These are phyloP conservation scores for Aureobasidium sp. DNA, from an alignment of 2,329 filamentous ascomycete genomes.

Conservation along the genomic window DNA sequence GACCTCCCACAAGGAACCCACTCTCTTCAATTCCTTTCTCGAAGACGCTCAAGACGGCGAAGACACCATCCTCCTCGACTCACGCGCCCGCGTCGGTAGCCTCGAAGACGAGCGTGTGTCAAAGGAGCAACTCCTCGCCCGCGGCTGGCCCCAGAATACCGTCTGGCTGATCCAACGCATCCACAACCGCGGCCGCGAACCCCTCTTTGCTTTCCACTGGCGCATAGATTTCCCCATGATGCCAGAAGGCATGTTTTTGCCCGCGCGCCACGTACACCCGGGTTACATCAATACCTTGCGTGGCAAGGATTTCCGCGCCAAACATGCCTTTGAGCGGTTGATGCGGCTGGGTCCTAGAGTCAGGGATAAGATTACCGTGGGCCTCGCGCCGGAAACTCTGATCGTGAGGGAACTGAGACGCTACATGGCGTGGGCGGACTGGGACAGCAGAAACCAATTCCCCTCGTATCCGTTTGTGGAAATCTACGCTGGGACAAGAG, in stretches of 20 bases:
- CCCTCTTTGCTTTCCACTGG: slow-evolving; percentile 45
- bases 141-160: slow-evolving; percentile 44
- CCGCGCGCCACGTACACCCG: neutral
- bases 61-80: neutral
- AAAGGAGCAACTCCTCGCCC: slow-evolving; percentile 26
- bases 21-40: neutral
- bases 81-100: slow-evolving; percentile 4
- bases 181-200: slow-evolving; percentile 47
- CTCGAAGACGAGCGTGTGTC: slow-evolving; percentile 5
- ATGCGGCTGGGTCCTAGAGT: slow-evolving; percentile 43
- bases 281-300: slow-evolving; percentile 38
- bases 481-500: slow-evolving; percentile 33
- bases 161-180: slow-evolving; percentile 45
- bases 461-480: slow-evolving; percentile 36
- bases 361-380: slow-evolving; percentile 39
- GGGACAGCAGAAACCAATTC: slow-evolving; percentile 27
- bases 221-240: slow-evolving; percentile 45
- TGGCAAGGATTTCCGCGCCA: slow-evolving; percentile 40
- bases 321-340: slow-evolving; percentile 41
- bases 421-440: slow-evolving; percentile 47
- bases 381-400: slow-evolving; percentile 26
- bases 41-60: neutral
- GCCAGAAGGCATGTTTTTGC: slow-evolving; percentile 42
- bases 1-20: neutral
- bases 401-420: slow-evolving; percentile 27